Evolutionary conservation across 805 yeast species (phyloP), one percentile per base, ranked within the genome.

Genomic region (Kockiozyma suomiensis): DNA sequence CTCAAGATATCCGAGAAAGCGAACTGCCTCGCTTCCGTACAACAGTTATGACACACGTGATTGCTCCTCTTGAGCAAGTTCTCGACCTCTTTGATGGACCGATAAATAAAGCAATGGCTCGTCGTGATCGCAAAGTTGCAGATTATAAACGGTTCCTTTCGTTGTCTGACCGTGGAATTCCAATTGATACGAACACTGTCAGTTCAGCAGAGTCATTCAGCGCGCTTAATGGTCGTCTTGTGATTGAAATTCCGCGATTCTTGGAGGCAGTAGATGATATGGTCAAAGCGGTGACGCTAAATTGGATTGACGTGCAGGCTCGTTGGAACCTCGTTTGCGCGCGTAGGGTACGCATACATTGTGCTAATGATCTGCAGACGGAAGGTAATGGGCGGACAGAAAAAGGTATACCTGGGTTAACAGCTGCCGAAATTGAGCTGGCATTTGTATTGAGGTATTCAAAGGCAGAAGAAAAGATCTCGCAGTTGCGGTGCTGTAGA

Each of bases 51-150:
- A 19, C 60, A 4, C 62, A 55, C 25, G 59, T 61, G 10, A 13
- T 61, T 32, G 13, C 53, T 19, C 65, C 65, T 2, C 55, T 61
- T 28, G 60, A 49, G 23, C 54, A 51, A 12, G 35, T 40, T 12
- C 47, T 54, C 28, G 63, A 55, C 12, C 23, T 54, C 17, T 59
- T 59, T 23, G 65, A 59, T 21, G 54, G 60, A 1, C 60, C 59
- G 33, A 23, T 37, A 10, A 37, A 52, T 21, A 17, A 32, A 35
- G 41, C 32, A 12, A 61, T 61, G 60, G 28, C 43, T 12, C 48
- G 56, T 15, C 65, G 65, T 5, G 64, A 59, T 8, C 45, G 57
- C n/a, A 54, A 35, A 35, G 42, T 50, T 3, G 45, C 51, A 2
- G 65, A 61, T 19, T 61, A 58, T 32, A 37, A 35, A 17, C 47